Evolutionary conservation across 441 rosid genomes (phyloP).

Genomic region (Raphanus hybrid): DNA sequence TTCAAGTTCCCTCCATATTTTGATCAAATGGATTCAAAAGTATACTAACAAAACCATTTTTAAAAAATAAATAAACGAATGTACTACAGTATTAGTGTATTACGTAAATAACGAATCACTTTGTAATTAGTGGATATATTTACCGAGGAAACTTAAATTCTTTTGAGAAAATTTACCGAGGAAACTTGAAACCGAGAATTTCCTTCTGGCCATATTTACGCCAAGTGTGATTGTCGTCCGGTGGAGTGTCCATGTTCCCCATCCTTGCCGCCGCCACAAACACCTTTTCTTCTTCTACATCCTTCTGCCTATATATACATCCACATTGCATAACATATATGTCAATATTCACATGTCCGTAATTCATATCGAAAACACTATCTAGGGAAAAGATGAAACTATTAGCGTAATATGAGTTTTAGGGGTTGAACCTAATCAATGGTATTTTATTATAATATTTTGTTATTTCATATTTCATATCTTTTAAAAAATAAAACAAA

Average conservation of each 20-base stretch:
- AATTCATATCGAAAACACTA: not conserved
- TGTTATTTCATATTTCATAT: too few species aligned
- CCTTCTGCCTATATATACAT: not conserved
- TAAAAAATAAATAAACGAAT: not conserved
- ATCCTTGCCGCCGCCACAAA: slow-evolving; percentile 10
- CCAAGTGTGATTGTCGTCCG: slow-evolving; percentile 8
- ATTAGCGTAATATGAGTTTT: too few species aligned
- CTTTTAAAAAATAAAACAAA: too few species aligned
- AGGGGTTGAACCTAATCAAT: too few species aligned
- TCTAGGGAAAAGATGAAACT: not conserved
- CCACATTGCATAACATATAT: not conserved
- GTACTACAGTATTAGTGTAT: not conserved
- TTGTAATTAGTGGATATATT: not conserved
- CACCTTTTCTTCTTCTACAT: not conserved
- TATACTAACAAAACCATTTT: not conserved
- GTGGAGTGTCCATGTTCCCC: not conserved
- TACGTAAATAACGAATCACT: not conserved
- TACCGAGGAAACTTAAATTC: not conserved
- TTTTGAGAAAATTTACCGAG: not conserved
- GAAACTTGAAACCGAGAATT: not conserved
- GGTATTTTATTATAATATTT: too few species aligned
- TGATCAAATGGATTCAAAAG: not conserved
- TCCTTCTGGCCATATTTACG: slow-evolving; percentile 18
- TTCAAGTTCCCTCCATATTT: not conserved
- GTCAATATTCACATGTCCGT: not conserved